phyloP scores from a whole-genome alignment of 1,284 basidiomycete genomes.

The Boletus mariae region DNA sequence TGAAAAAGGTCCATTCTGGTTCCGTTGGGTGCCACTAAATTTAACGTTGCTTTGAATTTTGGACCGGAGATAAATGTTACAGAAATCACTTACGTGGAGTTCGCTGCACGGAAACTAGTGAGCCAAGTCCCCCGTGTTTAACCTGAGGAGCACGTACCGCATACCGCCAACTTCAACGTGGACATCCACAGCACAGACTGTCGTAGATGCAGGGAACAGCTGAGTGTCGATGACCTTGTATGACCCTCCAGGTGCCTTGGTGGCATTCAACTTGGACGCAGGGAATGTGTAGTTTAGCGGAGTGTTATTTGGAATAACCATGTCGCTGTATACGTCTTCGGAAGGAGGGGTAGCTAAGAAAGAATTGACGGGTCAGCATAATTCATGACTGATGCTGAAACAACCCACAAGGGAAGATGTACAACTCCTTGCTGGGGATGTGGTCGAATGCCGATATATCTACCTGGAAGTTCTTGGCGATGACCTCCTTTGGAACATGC shows the following conservation, averaged over 20 bases:
- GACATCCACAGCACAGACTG: slow-evolving; percentile 57
- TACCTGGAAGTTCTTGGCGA: slow-evolving; percentile 52
- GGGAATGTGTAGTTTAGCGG: slow-evolving; percentile 51
- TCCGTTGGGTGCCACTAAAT: slow-evolving; percentile 50
- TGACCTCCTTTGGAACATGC: slow-evolving; percentile 49
- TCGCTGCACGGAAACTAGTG: slow-evolving; percentile 33
- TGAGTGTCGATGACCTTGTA: slow-evolving; percentile 59
- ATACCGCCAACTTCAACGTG: slow-evolving; percentile 56
- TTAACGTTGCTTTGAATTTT: not conserved
- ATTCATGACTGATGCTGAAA: not conserved
- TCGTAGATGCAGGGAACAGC: slow-evolving; percentile 53
- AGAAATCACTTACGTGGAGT: slow-evolving; percentile 46
- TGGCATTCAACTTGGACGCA: slow-evolving; percentile 44
- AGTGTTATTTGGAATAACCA: slow-evolving; percentile 43
- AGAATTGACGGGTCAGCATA: slow-evolving; percentile 12
- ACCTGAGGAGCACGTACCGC: slow-evolving; percentile 35
- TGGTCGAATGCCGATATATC: slow-evolving; percentile 41
- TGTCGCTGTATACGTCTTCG: slow-evolving; percentile 36
- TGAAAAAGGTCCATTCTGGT: slow-evolving; percentile 41
- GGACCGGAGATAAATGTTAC: not conserved
- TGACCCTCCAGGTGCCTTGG: slow-evolving; percentile 46
- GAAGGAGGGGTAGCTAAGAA: slow-evolving; percentile 38
- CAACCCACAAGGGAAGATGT: slow-evolving; percentile 50
- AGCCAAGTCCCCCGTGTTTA: not conserved
- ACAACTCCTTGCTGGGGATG: slow-evolving; percentile 47